phyloP scores from a whole-genome alignment of 2,329 filamentous ascomycete species.

The Diplodia intermedia region DNA sequence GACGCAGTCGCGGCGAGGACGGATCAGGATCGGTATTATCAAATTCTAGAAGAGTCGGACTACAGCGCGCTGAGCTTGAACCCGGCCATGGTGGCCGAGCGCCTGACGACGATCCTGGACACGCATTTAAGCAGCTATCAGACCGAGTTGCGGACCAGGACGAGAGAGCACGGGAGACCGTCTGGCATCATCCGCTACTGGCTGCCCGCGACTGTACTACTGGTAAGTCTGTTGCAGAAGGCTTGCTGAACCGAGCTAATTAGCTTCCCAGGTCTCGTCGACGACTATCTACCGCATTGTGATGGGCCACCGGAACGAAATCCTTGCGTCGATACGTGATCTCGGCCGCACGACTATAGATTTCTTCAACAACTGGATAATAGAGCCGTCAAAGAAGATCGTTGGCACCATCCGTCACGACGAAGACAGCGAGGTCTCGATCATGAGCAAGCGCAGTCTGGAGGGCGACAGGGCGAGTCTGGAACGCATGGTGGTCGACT shows the following conservation, averaged over 20 bases:
- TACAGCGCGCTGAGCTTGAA: constrained; percentile 42
- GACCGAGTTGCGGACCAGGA: constrained; percentile 61
- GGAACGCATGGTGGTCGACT: constrained; percentile 98
- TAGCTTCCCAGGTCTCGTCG: constrained; percentile 62
- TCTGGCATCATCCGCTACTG: constrained; percentile 82
- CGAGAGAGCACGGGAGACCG: constrained; percentile 75
- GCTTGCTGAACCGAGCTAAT: constrained; percentile 35
- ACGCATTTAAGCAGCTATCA: constrained; percentile 72
- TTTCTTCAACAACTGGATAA: constrained; percentile 96
- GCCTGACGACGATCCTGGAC: constrained; percentile 73
- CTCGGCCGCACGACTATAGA: constrained; percentile 80
- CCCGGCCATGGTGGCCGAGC: constrained; percentile 66
- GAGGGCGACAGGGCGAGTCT: constrained; percentile 89
- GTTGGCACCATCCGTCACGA: constrained; percentile 94
- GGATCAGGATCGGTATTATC: constrained; percentile 57
- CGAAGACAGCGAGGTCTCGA: constrained; percentile 88
- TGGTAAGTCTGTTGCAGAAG: constrained; percentile 46
- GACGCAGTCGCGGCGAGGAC: constrained; percentile 63
- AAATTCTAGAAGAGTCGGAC: constrained; percentile 47
- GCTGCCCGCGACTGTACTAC: constrained; percentile 73
- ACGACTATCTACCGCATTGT: constrained; percentile 84
- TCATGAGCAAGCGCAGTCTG: constrained; percentile 93
- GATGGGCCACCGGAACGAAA: constrained; percentile 75
- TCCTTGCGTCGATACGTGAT: constrained; percentile 79
- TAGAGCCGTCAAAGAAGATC: constrained; percentile 82